These are phyloP conservation scores for Kluyveromyces aestuarii DNA, from an alignment of 805 yeast genomes.

Conservation along the genomic window DNA sequence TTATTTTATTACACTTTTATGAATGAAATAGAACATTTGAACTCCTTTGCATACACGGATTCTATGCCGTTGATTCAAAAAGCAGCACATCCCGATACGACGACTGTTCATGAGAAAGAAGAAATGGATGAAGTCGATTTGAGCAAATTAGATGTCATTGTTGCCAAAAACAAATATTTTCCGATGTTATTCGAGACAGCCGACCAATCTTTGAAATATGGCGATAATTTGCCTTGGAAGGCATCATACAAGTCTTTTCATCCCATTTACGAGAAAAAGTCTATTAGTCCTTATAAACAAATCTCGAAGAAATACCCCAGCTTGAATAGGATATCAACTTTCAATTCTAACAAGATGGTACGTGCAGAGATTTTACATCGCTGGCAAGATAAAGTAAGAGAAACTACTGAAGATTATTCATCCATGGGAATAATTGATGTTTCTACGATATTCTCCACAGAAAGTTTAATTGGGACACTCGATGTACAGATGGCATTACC, in stretches of 20 bases:
- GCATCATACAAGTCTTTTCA: not conserved
- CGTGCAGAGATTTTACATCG: not conserved
- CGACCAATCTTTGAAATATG: slow-evolving; percentile 8
- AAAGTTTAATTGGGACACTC: not conserved
- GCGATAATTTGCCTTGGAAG: not conserved
- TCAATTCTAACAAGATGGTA: not conserved
- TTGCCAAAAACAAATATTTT: slow-evolving; percentile 32
- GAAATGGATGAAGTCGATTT: slow-evolving; percentile 7
- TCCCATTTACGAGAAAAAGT: slow-evolving; percentile 1
- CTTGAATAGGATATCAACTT: not conserved
- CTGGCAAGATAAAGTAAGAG: not conserved
- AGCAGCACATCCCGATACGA: not conserved
- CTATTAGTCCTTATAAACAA: slow-evolving; percentile 1
- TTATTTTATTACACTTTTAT: slow-evolving; percentile 29
- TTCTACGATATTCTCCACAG: not conserved
- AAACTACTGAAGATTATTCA: not conserved
- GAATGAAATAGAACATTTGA: slow-evolving; percentile 28
- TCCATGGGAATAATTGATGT: not conserved
- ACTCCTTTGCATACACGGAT: slow-evolving; percentile 29
- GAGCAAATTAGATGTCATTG: slow-evolving; percentile 15
- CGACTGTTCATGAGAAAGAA: not conserved
- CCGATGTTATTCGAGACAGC: slow-evolving; percentile 26
- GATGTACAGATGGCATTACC: not conserved
- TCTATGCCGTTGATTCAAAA: slow-evolving; percentile 18
- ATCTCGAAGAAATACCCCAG: not conserved